These are phyloP conservation scores for Pythium aristosporum DNA, from an alignment of 352 stramenopile species.

Conservation along the genomic window DNA sequence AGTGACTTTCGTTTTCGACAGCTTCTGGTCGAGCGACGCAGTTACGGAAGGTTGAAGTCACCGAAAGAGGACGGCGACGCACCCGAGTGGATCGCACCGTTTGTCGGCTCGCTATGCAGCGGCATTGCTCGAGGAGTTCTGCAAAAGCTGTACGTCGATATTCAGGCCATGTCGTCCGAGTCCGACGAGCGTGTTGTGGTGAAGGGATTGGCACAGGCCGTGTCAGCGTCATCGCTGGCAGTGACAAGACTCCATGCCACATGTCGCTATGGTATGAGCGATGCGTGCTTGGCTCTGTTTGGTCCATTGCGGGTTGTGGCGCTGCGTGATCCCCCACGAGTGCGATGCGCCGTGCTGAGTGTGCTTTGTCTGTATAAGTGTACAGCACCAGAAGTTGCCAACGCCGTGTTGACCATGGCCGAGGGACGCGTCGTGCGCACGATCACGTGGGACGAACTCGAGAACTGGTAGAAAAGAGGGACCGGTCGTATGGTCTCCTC, in stretches of 20 bases:
- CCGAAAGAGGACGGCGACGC: neutral
- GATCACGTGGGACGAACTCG: neutral
- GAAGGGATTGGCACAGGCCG: neutral
- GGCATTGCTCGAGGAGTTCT: neutral
- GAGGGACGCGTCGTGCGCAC: neutral
- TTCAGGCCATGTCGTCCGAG: neutral
- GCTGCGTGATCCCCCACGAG: neutral
- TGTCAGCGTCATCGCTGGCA: neutral
- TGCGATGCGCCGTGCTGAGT: neutral
- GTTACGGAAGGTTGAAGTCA: too few species aligned
- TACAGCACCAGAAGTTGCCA: neutral
- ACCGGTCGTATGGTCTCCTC: slow-evolving; percentile 33
- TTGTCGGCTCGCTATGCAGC: neutral
- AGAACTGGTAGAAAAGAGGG: too few species aligned
- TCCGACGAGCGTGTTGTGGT: neutral
- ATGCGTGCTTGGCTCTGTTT: neutral
- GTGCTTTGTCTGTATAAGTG: neutral
- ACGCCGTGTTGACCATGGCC: neutral
- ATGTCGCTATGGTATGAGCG: neutral
- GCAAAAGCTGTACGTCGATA: neutral
- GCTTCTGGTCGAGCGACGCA: too few species aligned
- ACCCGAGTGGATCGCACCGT: neutral
- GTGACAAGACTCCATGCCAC: neutral
- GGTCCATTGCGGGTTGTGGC: neutral
- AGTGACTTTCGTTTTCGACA: too few species aligned